Percentiles rank a stretch among this genome's conserved stretches.
phyloP scores from a whole-genome alignment of 768 basidiomycete genomes.

The Rhodotorula taiwanensis region DNA sequence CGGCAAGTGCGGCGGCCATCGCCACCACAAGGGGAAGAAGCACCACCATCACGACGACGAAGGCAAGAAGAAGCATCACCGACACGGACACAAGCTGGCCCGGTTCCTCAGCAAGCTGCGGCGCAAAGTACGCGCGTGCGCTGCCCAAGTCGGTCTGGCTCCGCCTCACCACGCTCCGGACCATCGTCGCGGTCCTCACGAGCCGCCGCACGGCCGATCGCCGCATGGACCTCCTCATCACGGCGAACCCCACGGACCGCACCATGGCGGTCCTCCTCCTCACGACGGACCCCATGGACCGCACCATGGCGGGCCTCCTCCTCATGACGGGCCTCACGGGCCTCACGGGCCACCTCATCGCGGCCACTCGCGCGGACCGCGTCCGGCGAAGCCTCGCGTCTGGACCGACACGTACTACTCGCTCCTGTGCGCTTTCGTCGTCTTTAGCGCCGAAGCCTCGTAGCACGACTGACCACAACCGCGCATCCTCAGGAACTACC shows the following conservation, averaged over 20 bases:
- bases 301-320: too few species aligned
- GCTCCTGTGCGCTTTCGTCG: too few species aligned
- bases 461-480: too few species aligned
- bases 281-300: neutral
- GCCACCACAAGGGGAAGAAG: neutral
- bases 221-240: neutral
- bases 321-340: slow-evolving; percentile 53
- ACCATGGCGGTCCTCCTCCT: too few species aligned
- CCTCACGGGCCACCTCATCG: too few species aligned
- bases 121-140: too few species aligned
- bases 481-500: too few species aligned
- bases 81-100: too few species aligned
- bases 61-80: neutral
- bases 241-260: too few species aligned
- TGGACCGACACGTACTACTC: slow-evolving; percentile 90
- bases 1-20: neutral
- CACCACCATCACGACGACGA: neutral
- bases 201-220: neutral
- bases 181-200: neutral
- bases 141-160: neutral
- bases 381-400: slow-evolving; percentile 50
- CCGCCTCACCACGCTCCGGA: neutral
- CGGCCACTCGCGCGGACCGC: too few species aligned
- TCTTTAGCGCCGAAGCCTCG: too few species aligned
- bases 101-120: too few species aligned